A percentile compares a stretch with the other conserved stretches of the same genome.
phyloP scores from a whole-genome alignment of 176 grass and related monocot genomes.

The Zea mays region Zm-B73-REFERENCE-NAM-5.0 NC_050099.1:29994001-29994500 shows the following conservation, averaged over 20 bases:
- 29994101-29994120: background rate
- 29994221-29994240: background rate
- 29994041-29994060: background rate
- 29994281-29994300: background rate
- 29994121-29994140: background rate
- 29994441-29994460: conserved; percentile 50
- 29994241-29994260: background rate
- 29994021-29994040: conserved; percentile 14
- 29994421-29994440: conserved; percentile 45
- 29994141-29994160: background rate
- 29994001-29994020: background rate
- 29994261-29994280: background rate
- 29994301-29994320: background rate
- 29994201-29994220: too few species aligned
- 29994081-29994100: background rate
- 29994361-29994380: conserved; percentile 25
- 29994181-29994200: background rate
- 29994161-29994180: background rate
- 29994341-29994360: background rate
- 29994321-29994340: background rate
- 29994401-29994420: conserved; percentile 3
- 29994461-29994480: conserved; percentile 39
- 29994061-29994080: background rate
- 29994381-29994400: conserved; percentile 1
- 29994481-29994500: conserved; percentile 15